phyloP scores from a whole-genome alignment of 306 rosid species.

The Cucurbita pepo region DNA sequence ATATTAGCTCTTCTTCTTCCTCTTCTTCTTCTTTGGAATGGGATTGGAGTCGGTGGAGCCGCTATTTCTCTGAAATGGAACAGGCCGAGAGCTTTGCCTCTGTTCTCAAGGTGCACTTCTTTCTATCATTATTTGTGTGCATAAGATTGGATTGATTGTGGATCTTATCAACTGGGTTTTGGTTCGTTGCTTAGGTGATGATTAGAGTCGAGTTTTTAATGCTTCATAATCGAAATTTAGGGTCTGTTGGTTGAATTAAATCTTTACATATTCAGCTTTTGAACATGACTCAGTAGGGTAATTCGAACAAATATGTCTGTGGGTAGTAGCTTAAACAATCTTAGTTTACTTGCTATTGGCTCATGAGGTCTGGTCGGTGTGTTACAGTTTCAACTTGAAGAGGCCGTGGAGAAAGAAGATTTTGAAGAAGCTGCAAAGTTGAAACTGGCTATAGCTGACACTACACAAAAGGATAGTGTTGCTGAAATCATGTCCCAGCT shows the following conservation, averaged over 20 bases:
- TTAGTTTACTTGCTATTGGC: neutral
- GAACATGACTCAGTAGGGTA: neutral
- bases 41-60: constrained; percentile 94
- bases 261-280: neutral
- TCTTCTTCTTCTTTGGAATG: constrained; percentile 41
- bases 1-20: constrained; percentile 13
- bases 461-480: constrained; percentile 73
- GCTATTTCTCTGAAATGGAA: constrained; percentile 86
- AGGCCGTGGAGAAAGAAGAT: constrained; percentile 87
- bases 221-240: neutral
- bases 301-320: neutral
- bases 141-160: neutral
- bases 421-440: constrained; percentile 73
- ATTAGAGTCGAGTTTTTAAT: neutral
- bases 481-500: constrained; percentile 68
- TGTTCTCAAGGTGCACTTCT: constrained; percentile 52
- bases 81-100: constrained; percentile 84
- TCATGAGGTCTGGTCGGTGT: neutral
- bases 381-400: constrained; percentile 88
- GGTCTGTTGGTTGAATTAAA: neutral
- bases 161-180: neutral
- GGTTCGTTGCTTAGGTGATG: neutral
- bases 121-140: neutral
- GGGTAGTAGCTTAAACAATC: neutral
- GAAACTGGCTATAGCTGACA: constrained; percentile 58